phyloP scores from a whole-genome alignment of 2,329 filamentous ascomycete genomes.

The Didymella pinodella region DNA sequence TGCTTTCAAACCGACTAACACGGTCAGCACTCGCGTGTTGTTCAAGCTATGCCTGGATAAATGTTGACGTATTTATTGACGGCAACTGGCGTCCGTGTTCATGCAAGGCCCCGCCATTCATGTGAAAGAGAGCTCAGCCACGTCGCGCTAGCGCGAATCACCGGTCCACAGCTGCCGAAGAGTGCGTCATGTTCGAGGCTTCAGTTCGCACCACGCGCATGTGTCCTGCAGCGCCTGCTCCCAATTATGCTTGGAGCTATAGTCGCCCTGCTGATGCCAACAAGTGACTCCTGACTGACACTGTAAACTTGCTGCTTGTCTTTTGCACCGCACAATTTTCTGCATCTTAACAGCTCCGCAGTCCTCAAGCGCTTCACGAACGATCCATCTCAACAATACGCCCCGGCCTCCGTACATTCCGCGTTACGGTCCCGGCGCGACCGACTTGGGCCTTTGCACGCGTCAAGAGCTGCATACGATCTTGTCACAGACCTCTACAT shows the following conservation, averaged over 20 bases:
- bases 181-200: slow-evolving; percentile 20
- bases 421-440: slow-evolving; percentile 15
- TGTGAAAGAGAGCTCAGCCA: slow-evolving; percentile 15
- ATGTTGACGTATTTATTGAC: slow-evolving; percentile 14
- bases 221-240: slow-evolving; percentile 9
- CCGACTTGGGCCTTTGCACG: slow-evolving; percentile 10
- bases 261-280: slow-evolving; percentile 1
- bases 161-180: slow-evolving; percentile 17
- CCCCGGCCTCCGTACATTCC: slow-evolving; percentile 17
- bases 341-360: background rate
- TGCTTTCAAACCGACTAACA: background rate
- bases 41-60: background rate
- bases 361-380: slow-evolving; percentile 3
- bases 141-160: slow-evolving; percentile 8
- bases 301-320: background rate
- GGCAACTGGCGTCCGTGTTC: slow-evolving; percentile 9
- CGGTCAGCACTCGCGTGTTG: background rate
- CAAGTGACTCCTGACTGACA: slow-evolving; percentile 5
- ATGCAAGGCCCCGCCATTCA: slow-evolving; percentile 11
- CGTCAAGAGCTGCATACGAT: slow-evolving; percentile 19
- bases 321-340: background rate
- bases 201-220: slow-evolving; percentile 13
- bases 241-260: slow-evolving; percentile 6
- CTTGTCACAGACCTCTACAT: slow-evolving; percentile 5
- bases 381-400: slow-evolving; percentile 15